Evolutionary conservation across 2,329 filamentous ascomycete genomes (phyloP), one percentile per base, ranked within the genome.

Genomic region (Aureobasidium sp.): DNA sequence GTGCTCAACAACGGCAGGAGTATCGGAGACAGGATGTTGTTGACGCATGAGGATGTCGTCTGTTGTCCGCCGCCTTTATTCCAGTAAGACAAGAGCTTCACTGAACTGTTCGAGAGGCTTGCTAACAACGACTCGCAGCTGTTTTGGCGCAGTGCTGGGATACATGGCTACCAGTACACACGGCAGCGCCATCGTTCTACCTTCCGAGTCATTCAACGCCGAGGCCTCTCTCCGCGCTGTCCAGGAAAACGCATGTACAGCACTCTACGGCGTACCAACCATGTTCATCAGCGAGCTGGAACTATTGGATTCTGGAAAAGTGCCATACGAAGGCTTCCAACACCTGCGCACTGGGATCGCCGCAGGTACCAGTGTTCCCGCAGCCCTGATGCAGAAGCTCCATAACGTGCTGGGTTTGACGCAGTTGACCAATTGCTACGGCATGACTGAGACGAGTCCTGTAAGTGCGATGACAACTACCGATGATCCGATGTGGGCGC

Each of bases 211-310:
- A 0, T 97, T 97, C 71, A 84, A 95, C 63, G 86, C 91, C 0
- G 68, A 74, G 2, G 87, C 88, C 1, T 79, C 86, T 0, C 75
- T 96, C 0, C 71, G 74, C 54, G 74, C 80, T 1, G 78, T 86
- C 0, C 80, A 80, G 61, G 79, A 83, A 59, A 78, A 85, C 63
- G 73, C 72, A 54, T 80, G 76, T 40, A 86, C 83, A 0, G 84
- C 79, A 0, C 78, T 96, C 0, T 93, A 96, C 68, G 90, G 91
- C 54, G 91, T 97, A 0, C 82, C 88, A 3, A 97, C 91, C 50
- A 98, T 97, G 93, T 91, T 95, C 62, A 79, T 85, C n/a, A 84
- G 90, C 22, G 83, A 94, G 63, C 78, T 97, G 4, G 88, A 94
- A 60, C 78, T 90, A 1, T 77, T 96, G 6, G 75, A 82, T 25